A percentile compares a stretch with the other conserved stretches of the same genome.
phyloP scores from a whole-genome alignment of 352 stramenopile species.

The Pythium sp. region DNA sequence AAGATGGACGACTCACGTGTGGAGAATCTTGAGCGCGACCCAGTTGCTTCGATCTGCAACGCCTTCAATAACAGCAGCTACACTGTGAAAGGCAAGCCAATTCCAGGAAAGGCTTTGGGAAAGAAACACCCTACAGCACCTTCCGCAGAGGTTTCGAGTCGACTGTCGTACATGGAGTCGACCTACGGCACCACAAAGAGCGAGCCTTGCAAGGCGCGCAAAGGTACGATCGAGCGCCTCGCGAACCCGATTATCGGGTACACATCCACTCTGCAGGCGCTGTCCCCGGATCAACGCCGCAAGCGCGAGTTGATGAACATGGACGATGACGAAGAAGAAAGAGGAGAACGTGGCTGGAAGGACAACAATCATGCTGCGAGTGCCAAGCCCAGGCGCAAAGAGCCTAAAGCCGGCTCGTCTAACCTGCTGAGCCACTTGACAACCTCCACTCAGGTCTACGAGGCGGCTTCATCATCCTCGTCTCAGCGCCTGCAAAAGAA shows the following conservation, averaged over 20 bases:
- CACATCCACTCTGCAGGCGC: conserved; percentile 59
- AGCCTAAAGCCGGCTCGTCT: background rate
- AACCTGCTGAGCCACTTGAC: conserved; percentile 20
- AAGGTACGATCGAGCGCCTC: conserved; percentile 58
- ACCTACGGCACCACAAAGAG: conserved; percentile 55
- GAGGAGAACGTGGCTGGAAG: background rate
- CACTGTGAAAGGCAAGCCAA: background rate
- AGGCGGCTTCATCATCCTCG: conserved; percentile 11
- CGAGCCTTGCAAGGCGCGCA: conserved; percentile 44
- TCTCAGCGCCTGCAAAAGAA: conserved; percentile 6
- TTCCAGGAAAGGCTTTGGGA: background rate
- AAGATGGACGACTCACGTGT: conserved; percentile 3
- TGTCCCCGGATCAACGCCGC: conserved; percentile 50
- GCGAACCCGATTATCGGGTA: conserved; percentile 70
- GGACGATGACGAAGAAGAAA: background rate
- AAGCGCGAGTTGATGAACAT: conserved; percentile 40
- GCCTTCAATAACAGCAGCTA: background rate
- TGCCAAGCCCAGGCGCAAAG: conserved; percentile 2
- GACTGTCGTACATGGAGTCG: conserved; percentile 56
- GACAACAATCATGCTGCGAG: background rate
- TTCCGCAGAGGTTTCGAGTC: conserved; percentile 13
- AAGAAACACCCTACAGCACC: background rate
- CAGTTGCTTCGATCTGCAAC: background rate
- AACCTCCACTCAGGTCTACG: conserved; percentile 14
- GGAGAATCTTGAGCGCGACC: conserved; percentile 5